A percentile compares a stretch with the other conserved stretches of the same genome.
Evolutionary conservation across 345 rosid species (phyloP).

Genomic region (Hibiscus trionum): DNA sequence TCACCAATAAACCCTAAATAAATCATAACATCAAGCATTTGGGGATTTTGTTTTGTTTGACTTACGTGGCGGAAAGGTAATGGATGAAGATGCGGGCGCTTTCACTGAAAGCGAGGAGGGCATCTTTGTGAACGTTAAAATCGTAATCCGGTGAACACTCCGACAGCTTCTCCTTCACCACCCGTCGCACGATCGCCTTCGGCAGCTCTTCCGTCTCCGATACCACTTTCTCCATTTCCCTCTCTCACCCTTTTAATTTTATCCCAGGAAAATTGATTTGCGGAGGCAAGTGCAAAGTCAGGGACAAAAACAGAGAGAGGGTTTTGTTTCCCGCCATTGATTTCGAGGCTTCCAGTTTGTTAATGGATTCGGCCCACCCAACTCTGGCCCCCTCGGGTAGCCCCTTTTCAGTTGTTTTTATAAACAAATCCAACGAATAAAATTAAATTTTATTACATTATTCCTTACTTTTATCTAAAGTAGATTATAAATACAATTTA

Average conservation of each 20-base stretch:
- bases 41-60: background rate
- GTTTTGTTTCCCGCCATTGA: conserved; percentile 7
- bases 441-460: too few species aligned
- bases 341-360: background rate
- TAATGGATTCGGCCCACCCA: background rate
- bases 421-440: too few species aligned
- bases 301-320: background rate
- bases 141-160: conserved; percentile 62
- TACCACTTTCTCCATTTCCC: conserved; percentile 42
- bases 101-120: conserved; percentile 60
- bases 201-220: conserved; percentile 73
- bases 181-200: conserved; percentile 73
- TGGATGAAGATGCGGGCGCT: conserved; percentile 72
- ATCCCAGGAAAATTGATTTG: too few species aligned
- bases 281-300: background rate
- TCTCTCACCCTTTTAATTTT: background rate
- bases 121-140: conserved; percentile 47
- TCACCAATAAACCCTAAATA: conserved; percentile 14
- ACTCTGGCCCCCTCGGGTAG: background rate
- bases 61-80: conserved; percentile 65
- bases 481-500: too few species aligned
- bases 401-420: background rate
- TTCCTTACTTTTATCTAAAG: too few species aligned
- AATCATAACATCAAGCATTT: background rate
- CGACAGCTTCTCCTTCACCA: conserved; percentile 79